Percentiles rank a stretch among this genome's conserved stretches.
phyloP scores from a whole-genome alignment of 2,329 filamentous ascomycete genomes.

The Cercospora nicotianae region DNA sequence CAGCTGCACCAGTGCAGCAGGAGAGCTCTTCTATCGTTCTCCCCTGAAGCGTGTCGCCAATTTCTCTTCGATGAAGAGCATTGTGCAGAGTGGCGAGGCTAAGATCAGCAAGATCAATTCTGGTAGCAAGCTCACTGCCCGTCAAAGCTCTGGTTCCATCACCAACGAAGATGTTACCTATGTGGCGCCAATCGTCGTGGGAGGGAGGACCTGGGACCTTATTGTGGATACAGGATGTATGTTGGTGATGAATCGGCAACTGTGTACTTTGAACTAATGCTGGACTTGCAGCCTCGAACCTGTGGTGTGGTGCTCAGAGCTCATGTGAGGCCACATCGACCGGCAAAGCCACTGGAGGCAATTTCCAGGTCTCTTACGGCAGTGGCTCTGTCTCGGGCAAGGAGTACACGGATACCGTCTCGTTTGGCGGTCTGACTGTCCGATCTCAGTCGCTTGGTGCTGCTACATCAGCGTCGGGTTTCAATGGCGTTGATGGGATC shows the following conservation, averaged over 20 bases:
- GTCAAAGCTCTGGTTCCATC: conserved; percentile 22
- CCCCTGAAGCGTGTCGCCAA: conserved; percentile 18
- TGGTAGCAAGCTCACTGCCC: background rate
- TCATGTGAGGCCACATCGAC: conserved; percentile 25
- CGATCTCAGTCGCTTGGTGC: conserved; percentile 23
- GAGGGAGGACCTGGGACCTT: conserved; percentile 22
- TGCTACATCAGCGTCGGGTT: conserved; percentile 18
- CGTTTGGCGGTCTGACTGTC: conserved; percentile 24
- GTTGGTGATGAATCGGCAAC: background rate
- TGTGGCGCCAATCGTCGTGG: conserved; percentile 23
- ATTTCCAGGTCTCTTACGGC: conserved; percentile 24
- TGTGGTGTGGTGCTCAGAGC: conserved; percentile 27
- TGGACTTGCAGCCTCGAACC: conserved; percentile 22
- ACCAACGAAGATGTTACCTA: conserved; percentile 27
- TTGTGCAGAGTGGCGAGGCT: conserved; percentile 20
- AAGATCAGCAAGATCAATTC: conserved; percentile 21
- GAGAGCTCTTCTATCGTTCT: conserved; percentile 9
- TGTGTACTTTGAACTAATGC: conserved; percentile 7
- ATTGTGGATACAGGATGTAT: conserved; percentile 28
- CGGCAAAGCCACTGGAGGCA: conserved; percentile 22
- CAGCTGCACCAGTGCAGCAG: conserved; percentile 19
- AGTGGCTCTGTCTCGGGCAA: conserved; percentile 26
- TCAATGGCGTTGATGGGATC: conserved; percentile 25
- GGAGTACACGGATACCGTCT: conserved; percentile 25
- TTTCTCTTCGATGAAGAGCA: conserved; percentile 18